phyloP scores from a whole-genome alignment of 2,329 filamentous ascomycete species.

The Colletotrichum sp. region DNA sequence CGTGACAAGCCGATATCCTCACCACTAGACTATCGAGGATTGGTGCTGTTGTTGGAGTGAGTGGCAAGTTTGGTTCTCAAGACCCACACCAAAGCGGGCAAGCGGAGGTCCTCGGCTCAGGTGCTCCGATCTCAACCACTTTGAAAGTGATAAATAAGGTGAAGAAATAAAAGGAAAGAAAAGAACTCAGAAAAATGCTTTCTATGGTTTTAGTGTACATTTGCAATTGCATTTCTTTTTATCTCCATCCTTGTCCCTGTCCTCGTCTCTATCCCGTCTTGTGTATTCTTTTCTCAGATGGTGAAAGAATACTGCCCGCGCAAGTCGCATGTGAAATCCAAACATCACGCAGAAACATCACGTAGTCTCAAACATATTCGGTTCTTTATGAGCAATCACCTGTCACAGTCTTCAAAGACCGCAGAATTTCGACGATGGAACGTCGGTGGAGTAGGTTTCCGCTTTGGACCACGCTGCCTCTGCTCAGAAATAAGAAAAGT shows the following conservation, averaged over 20 bases:
- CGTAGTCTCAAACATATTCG: background rate
- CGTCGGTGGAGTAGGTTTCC: background rate
- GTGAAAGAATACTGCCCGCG: background rate
- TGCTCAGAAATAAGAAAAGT: background rate
- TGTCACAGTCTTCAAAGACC: background rate
- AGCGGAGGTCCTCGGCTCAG: background rate
- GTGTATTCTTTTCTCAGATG: background rate
- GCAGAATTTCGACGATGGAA: background rate
- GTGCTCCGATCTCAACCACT: background rate
- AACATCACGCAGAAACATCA: background rate
- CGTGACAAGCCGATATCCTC: slow-evolving; percentile 21
- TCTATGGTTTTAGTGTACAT: no score
- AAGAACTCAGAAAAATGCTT: no score
- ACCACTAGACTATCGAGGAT: slow-evolving; percentile 21
- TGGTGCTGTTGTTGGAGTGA: background rate
- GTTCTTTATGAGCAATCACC: background rate
- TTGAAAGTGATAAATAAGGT: accelerated
- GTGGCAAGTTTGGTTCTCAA: accelerated
- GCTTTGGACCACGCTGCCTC: background rate
- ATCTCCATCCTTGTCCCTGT: background rate
- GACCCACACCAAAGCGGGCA: background rate
- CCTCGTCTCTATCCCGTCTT: background rate
- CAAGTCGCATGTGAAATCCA: background rate
- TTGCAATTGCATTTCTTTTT: accelerated
- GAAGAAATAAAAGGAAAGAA: background rate